These are phyloP conservation scores for Russula sp. DNA, from an alignment of 768 basidiomycete genomes.

Conservation along the genomic window DNA sequence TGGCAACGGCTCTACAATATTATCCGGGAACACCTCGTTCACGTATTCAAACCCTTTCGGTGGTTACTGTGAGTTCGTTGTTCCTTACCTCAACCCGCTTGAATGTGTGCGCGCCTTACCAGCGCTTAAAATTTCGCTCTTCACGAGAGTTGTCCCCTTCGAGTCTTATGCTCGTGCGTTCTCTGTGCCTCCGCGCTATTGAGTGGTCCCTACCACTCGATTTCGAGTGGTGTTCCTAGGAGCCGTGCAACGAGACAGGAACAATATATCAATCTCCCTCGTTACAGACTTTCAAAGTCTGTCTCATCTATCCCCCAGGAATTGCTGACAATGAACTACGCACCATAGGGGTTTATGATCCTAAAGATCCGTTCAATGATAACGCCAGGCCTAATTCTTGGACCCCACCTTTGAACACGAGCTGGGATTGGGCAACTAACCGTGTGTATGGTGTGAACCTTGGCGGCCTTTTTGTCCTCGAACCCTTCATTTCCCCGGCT, in stretches of 20 bases:
- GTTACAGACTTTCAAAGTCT: background rate
- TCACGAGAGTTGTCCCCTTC: background rate
- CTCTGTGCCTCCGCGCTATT: background rate
- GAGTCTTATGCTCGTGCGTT: background rate
- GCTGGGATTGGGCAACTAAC: slow-evolving; percentile 66
- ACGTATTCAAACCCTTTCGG: slow-evolving; percentile 43
- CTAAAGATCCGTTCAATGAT: slow-evolving; percentile 70
- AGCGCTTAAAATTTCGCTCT: background rate
- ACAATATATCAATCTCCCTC: background rate
- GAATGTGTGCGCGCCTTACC: background rate
- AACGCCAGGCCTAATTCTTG: slow-evolving; percentile 71
- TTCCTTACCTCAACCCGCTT: background rate
- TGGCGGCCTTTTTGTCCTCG: slow-evolving; percentile 72
- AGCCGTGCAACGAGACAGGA: background rate
- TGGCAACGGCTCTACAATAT: slow-evolving; percentile 28
- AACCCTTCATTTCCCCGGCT: slow-evolving; percentile 72
- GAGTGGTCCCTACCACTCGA: background rate
- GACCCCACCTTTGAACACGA: slow-evolving; percentile 73
- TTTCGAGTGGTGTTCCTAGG: slow-evolving; percentile 3
- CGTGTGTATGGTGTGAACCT: slow-evolving; percentile 64
- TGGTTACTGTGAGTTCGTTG: slow-evolving; percentile 34
- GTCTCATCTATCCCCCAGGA: background rate
- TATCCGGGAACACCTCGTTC: slow-evolving; percentile 39
- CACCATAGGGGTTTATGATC: slow-evolving; percentile 56
- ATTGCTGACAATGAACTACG: background rate